Percentiles rank a stretch among this genome's conserved stretches.
Evolutionary conservation across 768 basidiomycete genomes (phyloP).

Genomic region (Suillus variegatus): DNA sequence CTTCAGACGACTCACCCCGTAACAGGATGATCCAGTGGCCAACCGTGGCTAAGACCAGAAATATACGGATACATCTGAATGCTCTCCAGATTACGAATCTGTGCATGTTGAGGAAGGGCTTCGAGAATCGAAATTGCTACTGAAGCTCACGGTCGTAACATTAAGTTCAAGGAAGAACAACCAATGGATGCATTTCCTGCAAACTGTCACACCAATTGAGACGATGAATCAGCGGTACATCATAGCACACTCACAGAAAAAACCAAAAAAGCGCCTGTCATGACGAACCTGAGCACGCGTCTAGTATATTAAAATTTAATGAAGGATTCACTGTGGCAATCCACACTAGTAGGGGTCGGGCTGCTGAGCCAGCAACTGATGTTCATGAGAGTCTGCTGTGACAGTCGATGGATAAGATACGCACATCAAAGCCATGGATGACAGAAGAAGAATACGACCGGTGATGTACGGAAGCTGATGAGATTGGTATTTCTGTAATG

Average conservation of each 20-base stretch:
- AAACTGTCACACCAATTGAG: neutral
- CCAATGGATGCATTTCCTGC: constrained; percentile 2
- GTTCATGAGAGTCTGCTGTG: neutral
- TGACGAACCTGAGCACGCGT: neutral
- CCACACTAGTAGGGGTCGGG: neutral
- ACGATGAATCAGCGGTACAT: neutral
- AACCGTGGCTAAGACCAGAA: neutral
- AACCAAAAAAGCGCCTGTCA: neutral
- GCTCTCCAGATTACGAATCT: constrained; percentile 1
- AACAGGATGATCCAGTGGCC: neutral
- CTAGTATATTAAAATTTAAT: neutral
- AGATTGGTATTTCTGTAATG: neutral
- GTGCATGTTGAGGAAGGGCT: neutral
- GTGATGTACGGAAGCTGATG: neutral
- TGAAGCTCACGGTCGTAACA: neutral
- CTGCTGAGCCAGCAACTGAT: neutral
- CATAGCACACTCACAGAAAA: constrained; percentile 2
- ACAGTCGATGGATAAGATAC: neutral
- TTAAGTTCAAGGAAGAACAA: neutral
- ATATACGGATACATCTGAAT: neutral
- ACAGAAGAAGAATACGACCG: neutral
- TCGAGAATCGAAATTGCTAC: neutral
- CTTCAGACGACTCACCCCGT: neutral
- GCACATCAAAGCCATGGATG: neutral
- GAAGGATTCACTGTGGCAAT: neutral